phyloP scores from a whole-genome alignment of 1,284 basidiomycete species.

The Tremellales sp. region DNA sequence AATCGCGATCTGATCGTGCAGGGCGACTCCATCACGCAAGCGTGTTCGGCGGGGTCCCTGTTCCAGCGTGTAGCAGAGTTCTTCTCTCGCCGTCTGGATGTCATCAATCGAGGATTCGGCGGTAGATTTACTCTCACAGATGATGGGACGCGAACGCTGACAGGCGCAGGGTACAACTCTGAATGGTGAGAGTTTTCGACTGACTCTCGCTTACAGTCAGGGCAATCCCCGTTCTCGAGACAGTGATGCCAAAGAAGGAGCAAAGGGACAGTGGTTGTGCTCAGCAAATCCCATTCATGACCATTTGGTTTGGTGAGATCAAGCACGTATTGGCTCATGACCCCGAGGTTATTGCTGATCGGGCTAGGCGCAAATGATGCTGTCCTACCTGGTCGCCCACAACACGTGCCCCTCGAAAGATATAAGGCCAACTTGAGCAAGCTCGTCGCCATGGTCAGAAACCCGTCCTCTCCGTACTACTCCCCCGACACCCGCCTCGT shows the following conservation, averaged over 20 bases:
- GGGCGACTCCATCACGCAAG: conserved; percentile 48
- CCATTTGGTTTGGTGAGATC: conserved; percentile 72
- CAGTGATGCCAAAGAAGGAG: conserved; percentile 58
- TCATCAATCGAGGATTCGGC: conserved; percentile 68
- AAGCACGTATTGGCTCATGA: background rate
- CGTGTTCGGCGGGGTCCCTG: conserved; percentile 37
- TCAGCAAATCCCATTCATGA: conserved; percentile 60
- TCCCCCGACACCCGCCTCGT: conserved; percentile 71
- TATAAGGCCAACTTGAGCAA: conserved; percentile 64
- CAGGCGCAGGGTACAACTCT: conserved; percentile 74
- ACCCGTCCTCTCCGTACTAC: conserved; percentile 61
- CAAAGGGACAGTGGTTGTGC: conserved; percentile 55
- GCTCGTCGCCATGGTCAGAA: conserved; percentile 61
- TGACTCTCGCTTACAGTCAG: conserved; percentile 19
- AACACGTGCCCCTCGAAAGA: conserved; percentile 58
- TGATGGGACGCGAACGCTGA: background rate
- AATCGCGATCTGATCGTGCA: too few relatives aligned
- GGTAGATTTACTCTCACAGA: conserved; percentile 22
- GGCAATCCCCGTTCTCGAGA: conserved; percentile 71
- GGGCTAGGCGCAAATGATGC: conserved; percentile 69
- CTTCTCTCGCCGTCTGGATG: conserved; percentile 72
- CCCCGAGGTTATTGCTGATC: background rate
- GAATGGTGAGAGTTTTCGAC: conserved; percentile 53
- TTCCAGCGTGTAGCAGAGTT: conserved; percentile 50
- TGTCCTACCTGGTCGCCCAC: conserved; percentile 52